Percentiles rank a stretch among this genome's conserved stretches.
Conservation (phyloP, 2,329 filamentous ascomycete genomes). For the Cladophialophora chaetospira region DNA sequence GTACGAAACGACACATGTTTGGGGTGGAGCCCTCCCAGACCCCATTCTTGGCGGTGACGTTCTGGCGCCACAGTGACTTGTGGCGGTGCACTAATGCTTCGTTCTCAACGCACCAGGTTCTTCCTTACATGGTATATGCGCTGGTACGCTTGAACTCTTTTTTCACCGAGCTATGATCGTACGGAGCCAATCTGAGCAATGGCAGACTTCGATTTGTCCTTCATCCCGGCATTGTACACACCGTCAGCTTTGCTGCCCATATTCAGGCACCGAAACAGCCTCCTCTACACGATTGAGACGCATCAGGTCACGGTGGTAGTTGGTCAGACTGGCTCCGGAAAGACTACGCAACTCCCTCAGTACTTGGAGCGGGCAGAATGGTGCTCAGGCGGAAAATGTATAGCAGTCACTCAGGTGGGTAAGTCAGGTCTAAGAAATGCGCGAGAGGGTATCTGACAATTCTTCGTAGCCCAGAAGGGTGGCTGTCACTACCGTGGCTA, state of each 20-base stretch:
- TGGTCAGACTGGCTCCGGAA: constrained; percentile 91
- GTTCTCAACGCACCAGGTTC: too few species aligned
- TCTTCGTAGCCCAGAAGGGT: constrained; percentile 74
- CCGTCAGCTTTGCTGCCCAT: constrained; percentile 83
- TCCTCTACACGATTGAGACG: constrained; percentile 85
- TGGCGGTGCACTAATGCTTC: too few species aligned
- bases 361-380: constrained; percentile 87
- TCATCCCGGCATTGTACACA: constrained; percentile 83
- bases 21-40: too few species aligned
- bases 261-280: constrained; percentile 72
- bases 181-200: too few species aligned
- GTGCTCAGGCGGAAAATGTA: constrained; percentile 78
- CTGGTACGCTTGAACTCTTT: too few species aligned
- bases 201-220: constrained; percentile 35
- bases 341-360: constrained; percentile 94
- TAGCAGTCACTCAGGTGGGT: constrained; percentile 86
- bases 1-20: constrained; percentile 22
- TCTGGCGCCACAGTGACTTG: not conserved
- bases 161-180: too few species aligned
- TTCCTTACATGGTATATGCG: too few species aligned
- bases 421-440: constrained; percentile 26
- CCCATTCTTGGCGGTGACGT: too few species aligned
- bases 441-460: constrained; percentile 23
- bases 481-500: constrained; percentile 85
- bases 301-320: constrained; percentile 84